Evolutionary conservation across 352 stramenopile species (phyloP), one percentile per base, ranked within the genome.

Genomic region (Phytophthora meadii): DNA sequence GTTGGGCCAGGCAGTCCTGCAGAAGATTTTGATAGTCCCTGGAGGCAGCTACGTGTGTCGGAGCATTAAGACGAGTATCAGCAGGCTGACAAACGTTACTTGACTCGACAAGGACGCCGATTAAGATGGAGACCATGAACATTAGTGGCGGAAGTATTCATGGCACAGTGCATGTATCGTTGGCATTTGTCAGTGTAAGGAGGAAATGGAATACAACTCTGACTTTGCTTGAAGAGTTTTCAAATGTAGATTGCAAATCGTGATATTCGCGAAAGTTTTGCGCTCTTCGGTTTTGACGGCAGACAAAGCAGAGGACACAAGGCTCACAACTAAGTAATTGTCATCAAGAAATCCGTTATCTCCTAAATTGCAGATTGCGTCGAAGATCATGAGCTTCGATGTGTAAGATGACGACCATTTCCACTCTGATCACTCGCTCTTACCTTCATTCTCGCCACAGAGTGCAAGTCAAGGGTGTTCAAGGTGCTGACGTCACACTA

Each of bases 381-480:
- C 55, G 5, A 27, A 44, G 54, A 14, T 11, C 14, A 2, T 8
- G 28, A n/a, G 7, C 49, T 57, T 36, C 27, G 46, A 58, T 65
- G 47, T 65, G 47, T 14, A 53, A 9, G 15, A 24, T 55, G 49
- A 44, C 17, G 30, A 17, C 3, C 34, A 37, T 45, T 36, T 47
- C 17, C 36, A 25, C 50, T 24, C 17, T 46, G 54, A 54, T 61
- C 54, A 54, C 54, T 61, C 54, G 42, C 39, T 30, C 6, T 39
- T 15, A 25, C 30, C 47, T 65, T 45, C 57, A 59, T 65, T 65
- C 57, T 59, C 27, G n/a, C 24, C 12, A 8, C 39, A 53, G 47
- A 65, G 47, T 65, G 57, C 47, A 65, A 39, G 47, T 52, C 57
- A 46, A 59, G 19, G 19, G 37, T 41, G 27, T 37, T n/a, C 10